phyloP scores from a whole-genome alignment of 2,329 filamentous ascomycete genomes.

The Helminthosporium solani region DNA sequence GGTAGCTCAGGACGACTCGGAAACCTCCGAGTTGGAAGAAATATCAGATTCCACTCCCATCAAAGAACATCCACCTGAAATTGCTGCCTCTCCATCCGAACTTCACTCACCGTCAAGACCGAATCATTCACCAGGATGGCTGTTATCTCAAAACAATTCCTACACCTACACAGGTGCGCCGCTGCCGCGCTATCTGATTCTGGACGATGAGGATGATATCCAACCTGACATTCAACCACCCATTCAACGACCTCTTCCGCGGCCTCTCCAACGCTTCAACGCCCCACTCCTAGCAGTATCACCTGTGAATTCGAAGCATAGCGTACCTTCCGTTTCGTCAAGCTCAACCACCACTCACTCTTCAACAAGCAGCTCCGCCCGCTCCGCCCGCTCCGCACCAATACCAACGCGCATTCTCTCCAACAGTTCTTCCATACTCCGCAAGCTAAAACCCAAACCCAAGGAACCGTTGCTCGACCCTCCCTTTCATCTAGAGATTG shows the following conservation, averaged over 20 bases:
- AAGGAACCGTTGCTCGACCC: slow-evolving; percentile 11
- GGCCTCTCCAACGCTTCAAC: too few species aligned
- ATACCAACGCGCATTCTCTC: slow-evolving; percentile 2
- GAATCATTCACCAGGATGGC: background rate
- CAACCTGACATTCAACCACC: background rate
- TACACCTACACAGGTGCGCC: background rate
- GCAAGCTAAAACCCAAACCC: slow-evolving; percentile 10
- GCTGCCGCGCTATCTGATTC: background rate
- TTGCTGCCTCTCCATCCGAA: background rate
- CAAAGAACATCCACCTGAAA: background rate
- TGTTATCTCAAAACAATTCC: background rate
- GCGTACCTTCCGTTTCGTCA: background rate
- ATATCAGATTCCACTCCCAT: background rate
- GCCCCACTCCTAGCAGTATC: too few species aligned
- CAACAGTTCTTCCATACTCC: slow-evolving; percentile 11
- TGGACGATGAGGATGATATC: background rate
- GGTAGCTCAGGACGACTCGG: slow-evolving; percentile 10
- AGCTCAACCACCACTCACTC: slow-evolving; percentile 3
- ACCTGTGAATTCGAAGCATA: too few species aligned
- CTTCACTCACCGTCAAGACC: background rate
- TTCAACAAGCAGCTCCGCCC: slow-evolving; percentile 12
- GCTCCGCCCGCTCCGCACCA: slow-evolving; percentile 10
- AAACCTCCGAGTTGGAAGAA: background rate
- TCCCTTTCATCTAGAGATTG: slow-evolving; percentile 28
- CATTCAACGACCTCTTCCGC: background rate